A percentile compares a stretch with the other conserved stretches of the same genome.
Conservation (phyloP, 2,329 filamentous ascomycete genomes). For the Penicillium brasilianum region DNA sequence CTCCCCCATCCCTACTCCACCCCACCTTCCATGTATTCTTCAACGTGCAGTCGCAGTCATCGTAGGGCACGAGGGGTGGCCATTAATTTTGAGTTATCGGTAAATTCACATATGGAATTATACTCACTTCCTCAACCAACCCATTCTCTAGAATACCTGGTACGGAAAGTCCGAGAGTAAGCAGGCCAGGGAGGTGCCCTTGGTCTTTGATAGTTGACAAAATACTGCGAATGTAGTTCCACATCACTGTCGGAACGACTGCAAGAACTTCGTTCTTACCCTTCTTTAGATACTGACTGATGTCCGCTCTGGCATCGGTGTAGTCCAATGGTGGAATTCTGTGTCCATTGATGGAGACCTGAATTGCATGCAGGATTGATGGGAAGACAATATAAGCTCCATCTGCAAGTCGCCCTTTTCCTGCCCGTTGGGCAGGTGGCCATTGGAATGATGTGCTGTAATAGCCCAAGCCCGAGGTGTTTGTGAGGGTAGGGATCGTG, state of each 20-base stretch:
- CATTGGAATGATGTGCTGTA: not conserved
- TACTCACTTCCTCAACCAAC: not conserved
- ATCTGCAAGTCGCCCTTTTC: not conserved
- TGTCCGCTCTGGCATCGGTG: not conserved
- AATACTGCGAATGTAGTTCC: not conserved
- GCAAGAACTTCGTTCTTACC: not conserved
- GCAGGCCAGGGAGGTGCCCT: not conserved
- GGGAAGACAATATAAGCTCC: not conserved
- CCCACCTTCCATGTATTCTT: too few species aligned
- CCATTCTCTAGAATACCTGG: not conserved
- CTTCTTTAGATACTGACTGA: not conserved
- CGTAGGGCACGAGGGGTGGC: too few species aligned
- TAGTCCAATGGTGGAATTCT: not conserved
- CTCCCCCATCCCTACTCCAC: too few species aligned
- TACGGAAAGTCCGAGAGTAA: not conserved
- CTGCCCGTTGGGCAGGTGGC: not conserved
- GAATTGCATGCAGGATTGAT: not conserved
- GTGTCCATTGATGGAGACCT: not conserved
- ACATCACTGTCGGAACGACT: not conserved
- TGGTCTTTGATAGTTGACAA: not conserved
- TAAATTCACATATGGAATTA: not conserved
- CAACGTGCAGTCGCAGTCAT: too few species aligned
- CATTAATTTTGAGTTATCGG: too few species aligned
- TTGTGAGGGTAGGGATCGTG: conserved; percentile 35
- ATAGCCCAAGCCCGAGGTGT: conserved; percentile 18